phyloP scores from a whole-genome alignment of 345 rosid species.

The Lepidium aucheri region DNA sequence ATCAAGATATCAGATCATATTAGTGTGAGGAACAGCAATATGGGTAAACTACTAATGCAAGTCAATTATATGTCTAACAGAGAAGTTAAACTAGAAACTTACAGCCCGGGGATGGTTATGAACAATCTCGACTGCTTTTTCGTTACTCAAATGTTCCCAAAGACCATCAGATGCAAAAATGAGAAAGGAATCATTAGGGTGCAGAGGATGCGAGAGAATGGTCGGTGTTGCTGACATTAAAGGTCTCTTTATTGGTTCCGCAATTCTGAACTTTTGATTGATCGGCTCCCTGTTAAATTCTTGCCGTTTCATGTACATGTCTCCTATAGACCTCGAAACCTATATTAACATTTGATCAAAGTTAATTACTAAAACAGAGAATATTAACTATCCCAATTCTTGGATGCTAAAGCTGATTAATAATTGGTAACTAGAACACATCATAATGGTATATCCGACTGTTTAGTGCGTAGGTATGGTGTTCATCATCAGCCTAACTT shows the following conservation, averaged over 20 bases:
- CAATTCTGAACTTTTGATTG: conserved; percentile 59
- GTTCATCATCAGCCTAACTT: background rate
- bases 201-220: conserved; percentile 54
- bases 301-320: conserved; percentile 69
- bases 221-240: conserved; percentile 66
- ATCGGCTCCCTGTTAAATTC: conserved; percentile 61
- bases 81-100: conserved; percentile 31
- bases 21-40: background rate
- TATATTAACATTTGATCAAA: conserved; percentile 24
- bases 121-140: conserved; percentile 86
- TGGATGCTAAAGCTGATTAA: background rate
- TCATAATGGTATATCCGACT: too few relatives aligned
- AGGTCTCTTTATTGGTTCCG: conserved; percentile 72
- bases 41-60: background rate
- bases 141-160: conserved; percentile 87
- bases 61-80: background rate
- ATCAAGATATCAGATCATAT: background rate
- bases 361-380: background rate
- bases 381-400: background rate
- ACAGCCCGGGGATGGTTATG: conserved; percentile 62
- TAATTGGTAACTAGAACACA: background rate
- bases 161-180: conserved; percentile 96
- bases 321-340: conserved; percentile 89
- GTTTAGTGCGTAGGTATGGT: background rate
- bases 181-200: conserved; percentile 80